A percentile compares a stretch with the other conserved stretches of the same genome.
phyloP scores from a whole-genome alignment of 441 rosid genomes.

The Erysimum pusillum region DNA sequence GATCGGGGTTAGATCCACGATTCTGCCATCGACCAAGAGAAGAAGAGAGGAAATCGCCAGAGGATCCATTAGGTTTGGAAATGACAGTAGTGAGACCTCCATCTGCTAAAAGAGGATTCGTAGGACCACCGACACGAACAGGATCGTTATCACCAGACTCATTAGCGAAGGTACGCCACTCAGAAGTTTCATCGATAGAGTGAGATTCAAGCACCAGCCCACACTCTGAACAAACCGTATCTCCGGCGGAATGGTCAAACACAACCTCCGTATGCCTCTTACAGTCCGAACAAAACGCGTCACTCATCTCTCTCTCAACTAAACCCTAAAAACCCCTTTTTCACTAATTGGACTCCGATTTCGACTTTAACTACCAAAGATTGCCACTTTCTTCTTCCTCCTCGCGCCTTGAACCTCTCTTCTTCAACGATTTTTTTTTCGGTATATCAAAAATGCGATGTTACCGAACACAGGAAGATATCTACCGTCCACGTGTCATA shows the following conservation, averaged over 20 bases:
- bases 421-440: conserved; percentile 11
- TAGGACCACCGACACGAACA: conserved; percentile 95
- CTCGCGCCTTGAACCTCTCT: conserved; percentile 10
- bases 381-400: conserved; percentile 12
- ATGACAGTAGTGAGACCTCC: conserved; percentile 96
- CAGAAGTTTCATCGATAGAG: conserved; percentile 93
- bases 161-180: conserved; percentile 95
- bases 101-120: conserved; percentile 86
- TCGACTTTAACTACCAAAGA: neutral
- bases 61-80: conserved; percentile 90
- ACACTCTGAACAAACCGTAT: conserved; percentile 93
- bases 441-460: conserved; percentile 14
- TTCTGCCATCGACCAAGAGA: conserved; percentile 97
- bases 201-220: conserved; percentile 93
- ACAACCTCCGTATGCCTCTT: conserved; percentile 91
- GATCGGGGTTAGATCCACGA: conserved; percentile 96
- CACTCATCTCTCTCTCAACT: conserved; percentile 51
- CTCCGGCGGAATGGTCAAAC: conserved; percentile 92
- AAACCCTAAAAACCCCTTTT: conserved; percentile 24
- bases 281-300: conserved; percentile 87
- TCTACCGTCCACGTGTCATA: neutral
- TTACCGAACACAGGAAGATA: neutral
- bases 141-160: conserved; percentile 96
- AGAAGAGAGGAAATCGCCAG: conserved; percentile 89
- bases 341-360: neutral